These are phyloP conservation scores for Mortierella claussenii DNA, from an alignment of 192 early-diverging fungal species.

Conservation along the genomic window DNA sequence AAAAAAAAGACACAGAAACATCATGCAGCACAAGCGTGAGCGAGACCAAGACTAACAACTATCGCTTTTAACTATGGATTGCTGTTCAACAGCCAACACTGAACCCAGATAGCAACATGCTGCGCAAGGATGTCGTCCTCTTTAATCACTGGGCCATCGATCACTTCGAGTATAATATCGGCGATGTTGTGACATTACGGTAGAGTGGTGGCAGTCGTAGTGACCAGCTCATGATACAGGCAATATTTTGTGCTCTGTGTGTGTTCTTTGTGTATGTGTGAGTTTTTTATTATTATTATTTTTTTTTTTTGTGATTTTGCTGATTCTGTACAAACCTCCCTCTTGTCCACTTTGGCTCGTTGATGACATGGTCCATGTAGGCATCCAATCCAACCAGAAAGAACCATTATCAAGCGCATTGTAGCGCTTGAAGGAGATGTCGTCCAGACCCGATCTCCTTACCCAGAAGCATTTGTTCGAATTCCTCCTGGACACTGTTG, in stretches of 20 bases:
- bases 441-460: slow-evolving; percentile 61
- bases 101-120: slow-evolving; percentile 76
- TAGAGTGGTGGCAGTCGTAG: slow-evolving; percentile 17
- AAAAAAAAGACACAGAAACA: background rate
- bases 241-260: too few species aligned
- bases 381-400: slow-evolving; percentile 76
- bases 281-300: background rate
- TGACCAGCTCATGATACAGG: too few species aligned
- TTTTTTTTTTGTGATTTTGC: background rate
- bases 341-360: too few species aligned
- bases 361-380: slow-evolving; percentile 12
- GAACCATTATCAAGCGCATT: slow-evolving; percentile 84
- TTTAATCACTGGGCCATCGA: slow-evolving; percentile 67
- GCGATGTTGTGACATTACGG: slow-evolving; percentile 75
- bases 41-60: too few species aligned
- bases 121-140: slow-evolving; percentile 73
- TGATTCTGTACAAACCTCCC: too few species aligned
- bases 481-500: slow-evolving; percentile 86
- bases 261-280: background rate
- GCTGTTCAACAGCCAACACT: slow-evolving; percentile 74
- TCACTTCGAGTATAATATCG: slow-evolving; percentile 61
- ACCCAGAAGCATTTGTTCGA: slow-evolving; percentile 59
- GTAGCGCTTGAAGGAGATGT: slow-evolving; percentile 85
- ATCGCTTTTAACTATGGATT: too few species aligned
- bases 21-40: background rate